A percentile compares a stretch with the other conserved stretches of the same genome.
These are phyloP conservation scores for Pythium oligandrum DNA, from an alignment of 352 stramenopile species.

Conservation along the genomic window DNA sequence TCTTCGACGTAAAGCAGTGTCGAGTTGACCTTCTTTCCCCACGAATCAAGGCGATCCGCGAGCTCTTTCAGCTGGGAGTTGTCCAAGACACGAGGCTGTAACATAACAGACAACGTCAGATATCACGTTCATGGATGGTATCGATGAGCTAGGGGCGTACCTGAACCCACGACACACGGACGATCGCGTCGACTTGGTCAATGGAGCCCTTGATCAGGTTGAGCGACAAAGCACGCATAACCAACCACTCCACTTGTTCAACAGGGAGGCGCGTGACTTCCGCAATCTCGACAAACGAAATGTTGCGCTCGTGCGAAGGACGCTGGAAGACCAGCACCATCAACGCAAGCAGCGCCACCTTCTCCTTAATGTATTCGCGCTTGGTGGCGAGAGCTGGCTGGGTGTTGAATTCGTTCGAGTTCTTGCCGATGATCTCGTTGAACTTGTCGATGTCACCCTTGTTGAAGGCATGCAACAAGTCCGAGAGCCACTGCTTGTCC, in stretches of 20 bases:
- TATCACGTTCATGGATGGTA: neutral
- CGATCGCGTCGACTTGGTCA: constrained; percentile 90
- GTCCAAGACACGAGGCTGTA: constrained; percentile 71
- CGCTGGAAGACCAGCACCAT: constrained; percentile 97
- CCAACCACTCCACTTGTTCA: constrained; percentile 96
- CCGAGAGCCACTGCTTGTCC: constrained; percentile 91
- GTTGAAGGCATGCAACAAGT: constrained; percentile 93
- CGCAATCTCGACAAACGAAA: constrained; percentile 93
- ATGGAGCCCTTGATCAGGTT: constrained; percentile 94
- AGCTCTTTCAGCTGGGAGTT: constrained; percentile 76
- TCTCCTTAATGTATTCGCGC: constrained; percentile 96
- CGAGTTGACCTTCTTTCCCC: constrained; percentile 82
- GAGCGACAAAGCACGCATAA: constrained; percentile 96
- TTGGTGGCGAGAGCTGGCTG: constrained; percentile 93
- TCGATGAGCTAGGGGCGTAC: constrained; percentile 7
- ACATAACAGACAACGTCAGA: constrained; percentile 1
- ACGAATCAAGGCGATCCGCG: constrained; percentile 56
- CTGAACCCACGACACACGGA: constrained; percentile 96
- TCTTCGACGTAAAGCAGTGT: constrained; percentile 84
- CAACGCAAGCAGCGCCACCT: constrained; percentile 95
- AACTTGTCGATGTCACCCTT: constrained; percentile 95
- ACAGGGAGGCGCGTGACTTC: constrained; percentile 73
- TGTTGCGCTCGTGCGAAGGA: constrained; percentile 90
- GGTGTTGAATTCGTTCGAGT: constrained; percentile 81
- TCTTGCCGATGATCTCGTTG: constrained; percentile 76